Evolutionary conservation across 1,284 basidiomycete species (phyloP), one percentile per base, ranked within the genome.

Genomic region (Irpex rosettiformis): DNA sequence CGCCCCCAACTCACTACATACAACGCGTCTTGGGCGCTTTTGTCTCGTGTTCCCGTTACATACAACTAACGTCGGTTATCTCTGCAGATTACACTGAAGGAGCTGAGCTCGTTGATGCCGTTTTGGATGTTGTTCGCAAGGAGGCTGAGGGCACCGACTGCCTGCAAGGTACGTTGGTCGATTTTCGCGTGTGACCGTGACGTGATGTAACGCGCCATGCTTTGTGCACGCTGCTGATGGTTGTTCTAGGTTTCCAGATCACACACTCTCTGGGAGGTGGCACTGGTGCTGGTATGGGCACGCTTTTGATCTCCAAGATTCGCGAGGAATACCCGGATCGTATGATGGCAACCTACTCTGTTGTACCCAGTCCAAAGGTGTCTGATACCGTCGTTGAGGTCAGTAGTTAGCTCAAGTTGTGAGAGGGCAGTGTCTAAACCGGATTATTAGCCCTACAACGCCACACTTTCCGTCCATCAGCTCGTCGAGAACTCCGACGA

Each of bases 341-440:
- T 59, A 98, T 98, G 94, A 92, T 98, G 82, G 91, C 93, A 68
- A 98, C 96, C 45, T 98, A 95, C 80, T 97, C 94, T 51, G 89
- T 98, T 64, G 89, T 98, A 29, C 96, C 96, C 28, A 91, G 88
- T 73, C 96, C 96, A 58, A 96, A 96, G 75, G 94, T 98, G 30
- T 97, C 95, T 4, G 96, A 98, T 71, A 98, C 96, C 16, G 96
- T 98, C 65, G 95, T 98, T 57, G 96, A 98, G 81, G 86, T 88
- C 65, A 37, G 73, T 67, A 24, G 40, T 16, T 16, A 27, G 11
- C 11, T 24, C 25, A 13, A 29, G 42, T 43, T 27, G 10, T 13
- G 3, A 10, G 40, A 30, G 1, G 18, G 16, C 6, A 3, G 59
- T 48, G 2, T 28, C 3, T 4, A 53, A 21, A 13, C 65, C 60